Base-by-base conservation (phyloP, 306 rosid genomes). In the Cicer bijugum region DNA sequence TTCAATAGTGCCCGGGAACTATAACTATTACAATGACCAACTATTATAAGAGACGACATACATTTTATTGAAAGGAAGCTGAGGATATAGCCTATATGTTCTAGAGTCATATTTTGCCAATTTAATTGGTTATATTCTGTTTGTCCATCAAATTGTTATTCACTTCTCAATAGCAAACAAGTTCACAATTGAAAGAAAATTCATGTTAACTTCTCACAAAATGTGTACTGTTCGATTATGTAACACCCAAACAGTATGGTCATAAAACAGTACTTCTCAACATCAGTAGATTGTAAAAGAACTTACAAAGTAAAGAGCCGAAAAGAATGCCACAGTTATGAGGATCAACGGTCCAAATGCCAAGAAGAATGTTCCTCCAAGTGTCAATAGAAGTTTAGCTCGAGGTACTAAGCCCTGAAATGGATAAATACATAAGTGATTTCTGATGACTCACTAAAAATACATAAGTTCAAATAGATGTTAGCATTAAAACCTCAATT, bases 301-400 rank as follows among this genome's bases (percentile, higher is more conserved):
- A 23, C 92, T 91, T 88, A 94, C 98, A 8, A 89, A 75, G 84
- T 87, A 89, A 60, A 94, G 93, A 37, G 86, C 94, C 15, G 88
- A 79, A 82, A 89, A 91, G 3, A 88, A 7, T 53, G 93, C 85
- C 57, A 88, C 81, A 1, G 88, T 83, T 75, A 88, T 52, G 78
- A 94, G 71, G 80, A 94, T 94, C 84, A 94, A 82, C 3, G 98
- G 98, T 86, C 98, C 86, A 82, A 94, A 91, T 80, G 81, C 97
- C 75, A 94, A 82, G 91, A 94, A 94, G 83, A 94, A 94, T n/a
- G 98, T 88, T 77, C 97, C 98, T 68, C 98, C 98, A 72, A 84
- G 53, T 14, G 97, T 89, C 76, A 94, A 81, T 73, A 94, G 80
- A 72, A 91, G 86, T 82, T 82, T 94, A 84, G 90, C 97, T 51